Base-by-base conservation (phyloP, 1,284 basidiomycete species). In the Cryptococcus sp. region DNA sequence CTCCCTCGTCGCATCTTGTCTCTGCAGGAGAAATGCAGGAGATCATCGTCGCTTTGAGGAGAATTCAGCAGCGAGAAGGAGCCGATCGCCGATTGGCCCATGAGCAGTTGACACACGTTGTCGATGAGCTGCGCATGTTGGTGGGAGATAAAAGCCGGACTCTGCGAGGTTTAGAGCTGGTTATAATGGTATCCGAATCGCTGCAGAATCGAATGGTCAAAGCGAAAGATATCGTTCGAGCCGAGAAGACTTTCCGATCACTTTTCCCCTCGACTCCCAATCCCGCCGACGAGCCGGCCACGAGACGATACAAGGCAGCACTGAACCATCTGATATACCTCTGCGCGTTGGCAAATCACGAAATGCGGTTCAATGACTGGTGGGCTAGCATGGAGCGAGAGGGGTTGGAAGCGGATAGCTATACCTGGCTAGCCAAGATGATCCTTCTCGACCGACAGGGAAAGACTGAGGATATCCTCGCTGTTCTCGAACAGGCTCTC, bases 301-400 rank as follows among this genome's bases (percentile, higher is more conserved):
- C 54, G 40, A 40, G 48, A 26, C 52, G 55, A 50, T 70, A 67
- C 47, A 26, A 52, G 23, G 62, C 59, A 23, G 48, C 61, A 25
- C 52, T 74, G 37, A 72, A 73, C 51, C 63, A 72, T 50, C 39
- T 74, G 46, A 63, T 76, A 17, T 70, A 70, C 48, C 58, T 74
- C 2, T 65, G 63, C 23, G 68, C 71, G 3, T 29, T 69, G 17
- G 53, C 64, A 5, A 57, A 59, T 6, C 54, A 63, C 43, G 50
- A 60, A 15, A 23, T 26, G 17, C 46, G 56, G 25, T 65, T 70
- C 43, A 54, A 66, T 23, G 54, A 64, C 23, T 72, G 70, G 65
- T 66, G 62, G 62, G 50, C 55, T n/a, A 58, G 52, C 46, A 49
- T 70, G 49, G 43, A 50, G 6, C 34, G 52, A 26, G 59, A 65